A percentile compares a stretch with the other conserved stretches of the same genome.
These are phyloP conservation scores for Cystofilobasidium ferigula DNA, from an alignment of 768 basidiomycete species.

Conservation along the genomic window DNA sequence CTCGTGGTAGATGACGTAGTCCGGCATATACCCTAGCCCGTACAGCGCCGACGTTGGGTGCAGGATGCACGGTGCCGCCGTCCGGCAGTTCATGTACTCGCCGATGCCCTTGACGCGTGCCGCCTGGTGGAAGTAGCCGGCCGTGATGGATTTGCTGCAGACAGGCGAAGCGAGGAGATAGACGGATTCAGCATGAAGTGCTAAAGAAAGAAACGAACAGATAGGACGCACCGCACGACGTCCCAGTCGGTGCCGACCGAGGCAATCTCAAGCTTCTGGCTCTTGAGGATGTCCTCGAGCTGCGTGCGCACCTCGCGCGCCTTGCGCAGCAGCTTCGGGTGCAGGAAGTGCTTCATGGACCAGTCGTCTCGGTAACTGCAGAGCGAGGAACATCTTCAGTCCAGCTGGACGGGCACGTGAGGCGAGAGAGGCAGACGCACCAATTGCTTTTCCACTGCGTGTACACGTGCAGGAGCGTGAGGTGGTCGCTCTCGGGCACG, in stretches of 20 bases:
- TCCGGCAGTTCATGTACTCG: slow-evolving; percentile 94
- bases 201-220: no score
- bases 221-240: slow-evolving; percentile 50
- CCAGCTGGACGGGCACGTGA: neutral
- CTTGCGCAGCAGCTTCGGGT: slow-evolving; percentile 89
- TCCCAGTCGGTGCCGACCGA: slow-evolving; percentile 94
- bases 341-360: slow-evolving; percentile 88
- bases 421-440: slow-evolving; percentile 43
- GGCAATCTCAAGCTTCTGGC: slow-evolving; percentile 88
- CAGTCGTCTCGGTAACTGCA: slow-evolving; percentile 81
- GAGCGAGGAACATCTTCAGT: neutral
- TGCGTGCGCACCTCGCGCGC: slow-evolving; percentile 89
- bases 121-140: slow-evolving; percentile 98
- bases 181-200: neutral
- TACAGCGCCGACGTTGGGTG: slow-evolving; percentile 96
- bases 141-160: slow-evolving; percentile 81
- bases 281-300: slow-evolving; percentile 98
- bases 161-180: neutral
- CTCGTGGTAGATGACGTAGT: slow-evolving; percentile 95
- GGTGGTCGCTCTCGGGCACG: slow-evolving; percentile 93
- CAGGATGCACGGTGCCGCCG: slow-evolving; percentile 79
- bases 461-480: slow-evolving; percentile 90
- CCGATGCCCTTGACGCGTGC: slow-evolving; percentile 97
- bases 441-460: slow-evolving; percentile 96
- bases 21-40: slow-evolving; percentile 90